A percentile compares a stretch with the other conserved stretches of the same genome.
Evolutionary conservation across 345 rosid species (phyloP).

Genomic region (Melaleuca quinquenervia): DNA sequence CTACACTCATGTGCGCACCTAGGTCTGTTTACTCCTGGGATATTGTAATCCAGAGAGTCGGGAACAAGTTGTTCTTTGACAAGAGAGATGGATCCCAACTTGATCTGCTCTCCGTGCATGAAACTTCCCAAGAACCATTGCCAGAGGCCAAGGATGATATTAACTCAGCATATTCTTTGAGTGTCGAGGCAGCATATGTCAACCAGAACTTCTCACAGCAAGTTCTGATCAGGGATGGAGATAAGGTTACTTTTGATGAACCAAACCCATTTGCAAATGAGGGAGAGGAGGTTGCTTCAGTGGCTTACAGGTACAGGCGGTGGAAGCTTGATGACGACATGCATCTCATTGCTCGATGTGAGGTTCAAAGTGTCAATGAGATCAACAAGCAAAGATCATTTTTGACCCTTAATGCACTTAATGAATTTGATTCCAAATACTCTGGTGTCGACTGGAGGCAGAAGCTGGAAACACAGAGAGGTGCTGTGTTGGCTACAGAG

Average conservation of each 20-base stretch:
- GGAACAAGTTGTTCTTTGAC: conserved; percentile 84
- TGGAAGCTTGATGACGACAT: conserved; percentile 88
- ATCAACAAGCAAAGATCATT: conserved; percentile 68
- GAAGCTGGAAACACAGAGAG: conserved; percentile 96
- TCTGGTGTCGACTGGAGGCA: conserved; percentile 99
- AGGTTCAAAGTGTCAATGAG: conserved; percentile 83
- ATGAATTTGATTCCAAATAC: conserved; percentile 90
- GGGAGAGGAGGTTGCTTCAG: conserved; percentile 96
- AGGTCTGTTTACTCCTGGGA: conserved; percentile 97
- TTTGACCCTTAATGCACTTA: conserved; percentile 82
- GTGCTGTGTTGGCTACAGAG: conserved; percentile 93
- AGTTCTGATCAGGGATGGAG: conserved; percentile 75
- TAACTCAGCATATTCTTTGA: conserved; percentile 63
- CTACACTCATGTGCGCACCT: conserved; percentile 85
- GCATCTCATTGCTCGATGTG: conserved; percentile 80
- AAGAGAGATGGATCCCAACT: conserved; percentile 89
- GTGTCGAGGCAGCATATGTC: conserved; percentile 83
- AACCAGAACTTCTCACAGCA: conserved; percentile 87
- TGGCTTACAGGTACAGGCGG: conserved; percentile 83
- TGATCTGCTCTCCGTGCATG: conserved; percentile 83
- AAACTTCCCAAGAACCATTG: conserved; percentile 84
- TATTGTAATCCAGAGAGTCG: conserved; percentile 82
- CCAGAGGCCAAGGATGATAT: conserved; percentile 88
- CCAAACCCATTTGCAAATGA: conserved; percentile 82
- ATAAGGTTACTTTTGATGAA: conserved; percentile 77